A percentile compares a stretch with the other conserved stretches of the same genome.
Evolutionary conservation across 75 land plant genomes (phyloP).

Genomic region (Adiantum capillusveneris): DNA sequence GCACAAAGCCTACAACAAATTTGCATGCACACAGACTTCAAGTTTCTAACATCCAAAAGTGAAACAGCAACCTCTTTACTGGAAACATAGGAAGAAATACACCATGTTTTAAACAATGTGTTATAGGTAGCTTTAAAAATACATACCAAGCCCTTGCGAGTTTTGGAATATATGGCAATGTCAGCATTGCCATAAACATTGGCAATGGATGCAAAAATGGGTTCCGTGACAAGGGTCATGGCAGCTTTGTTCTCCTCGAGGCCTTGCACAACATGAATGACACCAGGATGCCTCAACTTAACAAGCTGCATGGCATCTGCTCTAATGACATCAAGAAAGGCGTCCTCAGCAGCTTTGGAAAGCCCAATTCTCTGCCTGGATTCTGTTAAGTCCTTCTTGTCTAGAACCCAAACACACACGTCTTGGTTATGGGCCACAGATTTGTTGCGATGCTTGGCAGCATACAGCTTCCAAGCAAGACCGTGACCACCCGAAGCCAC

Average conservation of each 20-base stretch:
- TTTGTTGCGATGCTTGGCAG: slow-evolving; percentile 52
- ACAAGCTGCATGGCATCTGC: slow-evolving; percentile 73
- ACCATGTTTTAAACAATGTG: too few species aligned
- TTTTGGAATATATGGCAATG: slow-evolving; percentile 61
- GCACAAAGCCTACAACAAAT: too few species aligned
- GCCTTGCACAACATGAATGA: slow-evolving; percentile 87
- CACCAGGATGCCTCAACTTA: slow-evolving; percentile 85
- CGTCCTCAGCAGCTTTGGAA: slow-evolving; percentile 86
- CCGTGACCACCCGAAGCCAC: slow-evolving; percentile 94
- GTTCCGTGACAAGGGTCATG: slow-evolving; percentile 99
- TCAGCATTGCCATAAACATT: slow-evolving; percentile 73
- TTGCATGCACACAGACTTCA: too few species aligned
- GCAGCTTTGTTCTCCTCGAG: slow-evolving; percentile 93
- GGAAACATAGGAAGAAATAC: too few species aligned
- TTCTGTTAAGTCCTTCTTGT: slow-evolving; percentile 76
- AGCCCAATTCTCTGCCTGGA: slow-evolving; percentile 57
- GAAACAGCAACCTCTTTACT: too few species aligned
- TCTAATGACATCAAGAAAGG: slow-evolving; percentile 69
- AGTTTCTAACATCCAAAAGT: too few species aligned
- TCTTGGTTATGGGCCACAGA: slow-evolving; percentile 43
- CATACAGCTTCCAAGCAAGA: slow-evolving; percentile 76
- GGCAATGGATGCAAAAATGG: slow-evolving; percentile 87
- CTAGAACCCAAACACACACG: slow-evolving; percentile 89
- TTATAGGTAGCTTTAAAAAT: neutral
- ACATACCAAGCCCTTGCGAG: slow-evolving; percentile 84